Base-by-base conservation (phyloP, 176 grass and related monocot genomes). In the Canna indica region DNA sequence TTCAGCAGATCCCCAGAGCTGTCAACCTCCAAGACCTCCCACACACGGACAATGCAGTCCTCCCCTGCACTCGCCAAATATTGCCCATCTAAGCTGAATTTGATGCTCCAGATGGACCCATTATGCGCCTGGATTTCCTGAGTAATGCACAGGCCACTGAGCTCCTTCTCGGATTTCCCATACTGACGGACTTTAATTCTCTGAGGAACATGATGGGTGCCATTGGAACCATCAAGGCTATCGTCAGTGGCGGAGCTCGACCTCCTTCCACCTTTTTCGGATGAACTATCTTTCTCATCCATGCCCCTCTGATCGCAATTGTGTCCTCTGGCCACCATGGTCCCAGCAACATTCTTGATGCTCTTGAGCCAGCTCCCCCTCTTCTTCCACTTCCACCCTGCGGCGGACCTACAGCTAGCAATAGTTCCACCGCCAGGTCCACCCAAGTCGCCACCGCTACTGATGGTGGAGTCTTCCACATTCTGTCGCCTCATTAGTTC, bases 61-160 rank as follows among this genome's bases (percentile, higher is more conserved):
- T 90, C 84, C 4, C 94, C 94, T 9, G 90, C 89, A 71, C 82
- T 99, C 0, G 94, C 94, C 64, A 99, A 82, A 73, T 93, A 99
- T 11, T 83, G 76, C 4, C 89, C 94, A 75, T 99, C 94, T 44
- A 85, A 15, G 78, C 94, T 99, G 83, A 99, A 99, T 32, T 84
- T 81, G 17, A 93, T 90, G 71, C 94, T 87, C 94, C 94, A 99
- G 3, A 99, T 72, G 0, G 86, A 82, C 7, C 94, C 90, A 1
- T 78, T 90, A 68, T 99, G 94, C 0, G 86, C 94, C 0, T 80
- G 13, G 69, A 99, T 34, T 39, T 99, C 86, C 82, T 99, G 94
- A 11, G 78, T 93, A 86, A 90, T 85, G 76, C 83, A 99, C 73
- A 99, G 39, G 25, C 86, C 94, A 1, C 86, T 93, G 66, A 99